Percentiles rank a stretch among this genome's conserved stretches.
phyloP scores from a whole-genome alignment of 176 grass and related monocot genomes.

The Bonia amplexicaulis region DNA sequence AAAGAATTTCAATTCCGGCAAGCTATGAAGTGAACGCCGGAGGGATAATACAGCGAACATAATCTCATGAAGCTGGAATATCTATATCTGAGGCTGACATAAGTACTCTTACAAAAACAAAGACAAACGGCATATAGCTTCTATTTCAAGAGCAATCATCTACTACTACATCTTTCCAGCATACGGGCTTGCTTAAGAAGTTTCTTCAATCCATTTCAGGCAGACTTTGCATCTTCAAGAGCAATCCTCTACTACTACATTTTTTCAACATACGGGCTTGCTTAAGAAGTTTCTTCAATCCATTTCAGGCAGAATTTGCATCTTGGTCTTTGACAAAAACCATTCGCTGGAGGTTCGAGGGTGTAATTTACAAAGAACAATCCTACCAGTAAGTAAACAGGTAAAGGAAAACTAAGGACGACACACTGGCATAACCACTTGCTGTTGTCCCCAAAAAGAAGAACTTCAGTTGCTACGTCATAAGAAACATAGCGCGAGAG shows the following conservation, averaged over 20 bases:
- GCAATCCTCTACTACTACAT: background rate
- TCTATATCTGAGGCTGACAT: background rate
- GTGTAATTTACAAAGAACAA: slow-evolving; percentile 36
- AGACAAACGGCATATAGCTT: background rate
- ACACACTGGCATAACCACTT: slow-evolving; percentile 12
- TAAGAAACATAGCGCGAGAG: background rate
- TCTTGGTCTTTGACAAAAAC: background rate
- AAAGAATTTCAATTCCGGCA: background rate
- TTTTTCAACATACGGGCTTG: background rate
- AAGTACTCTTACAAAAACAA: background rate
- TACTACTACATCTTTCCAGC: background rate
- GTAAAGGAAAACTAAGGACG: background rate
- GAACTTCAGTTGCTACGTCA: slow-evolving; percentile 3
- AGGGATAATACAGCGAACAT: background rate
- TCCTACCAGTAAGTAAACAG: slow-evolving; percentile 29
- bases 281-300: slow-evolving; percentile 7
- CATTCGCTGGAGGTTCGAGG: background rate
- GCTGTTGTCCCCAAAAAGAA: background rate
- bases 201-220: slow-evolving; percentile 23
- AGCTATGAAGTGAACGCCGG: background rate
- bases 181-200: background rate
- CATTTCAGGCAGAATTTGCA: slow-evolving; percentile 19
- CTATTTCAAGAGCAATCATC: slow-evolving; percentile 2
- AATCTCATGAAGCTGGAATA: background rate
- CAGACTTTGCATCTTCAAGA: background rate